phyloP scores from a whole-genome alignment of 495 filamentous ascomycete genomes.

The Neurospora sp. region DNA sequence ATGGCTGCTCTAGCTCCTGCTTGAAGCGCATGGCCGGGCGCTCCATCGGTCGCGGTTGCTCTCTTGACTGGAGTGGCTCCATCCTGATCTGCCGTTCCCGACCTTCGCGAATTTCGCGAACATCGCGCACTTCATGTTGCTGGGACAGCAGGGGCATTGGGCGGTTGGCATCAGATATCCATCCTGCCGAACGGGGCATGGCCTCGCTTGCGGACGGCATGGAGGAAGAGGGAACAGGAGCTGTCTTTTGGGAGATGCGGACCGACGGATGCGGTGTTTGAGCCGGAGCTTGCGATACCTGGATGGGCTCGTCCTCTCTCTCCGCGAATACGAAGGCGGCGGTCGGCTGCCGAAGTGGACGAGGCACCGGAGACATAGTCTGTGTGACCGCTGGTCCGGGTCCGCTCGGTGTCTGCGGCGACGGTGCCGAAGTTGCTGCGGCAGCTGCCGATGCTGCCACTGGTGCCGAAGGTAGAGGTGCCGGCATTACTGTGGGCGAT shows the following conservation, averaged over 20 bases:
- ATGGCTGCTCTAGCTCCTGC: constrained; percentile 32
- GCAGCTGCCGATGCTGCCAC: background rate
- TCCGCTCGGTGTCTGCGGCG: background rate
- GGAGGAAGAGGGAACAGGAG: constrained; percentile 4
- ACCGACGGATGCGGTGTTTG: constrained; percentile 4
- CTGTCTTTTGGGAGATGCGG: constrained; percentile 19
- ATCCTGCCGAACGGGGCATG: constrained; percentile 10
- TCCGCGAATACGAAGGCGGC: constrained; percentile 20
- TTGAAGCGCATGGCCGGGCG: constrained; percentile 28
- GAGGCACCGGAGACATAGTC: constrained; percentile 28
- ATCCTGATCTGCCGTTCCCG: constrained; percentile 19
- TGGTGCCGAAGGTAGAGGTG: constrained; percentile 7
- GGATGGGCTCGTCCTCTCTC: constrained; percentile 15
- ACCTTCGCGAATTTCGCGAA: constrained; percentile 9
- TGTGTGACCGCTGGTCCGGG: constrained; percentile 16
- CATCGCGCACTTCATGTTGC: constrained; percentile 11
- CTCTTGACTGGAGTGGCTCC: constrained; percentile 14
- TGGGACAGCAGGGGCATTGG: constrained; percentile 10
- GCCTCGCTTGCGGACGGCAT: constrained; percentile 18
- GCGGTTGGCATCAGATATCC: constrained; percentile 12
- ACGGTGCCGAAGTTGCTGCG: constrained; percentile 2
- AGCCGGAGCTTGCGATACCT: background rate
- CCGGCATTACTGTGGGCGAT: constrained; percentile 3
- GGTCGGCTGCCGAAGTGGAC: constrained; percentile 28
- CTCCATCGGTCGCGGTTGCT: constrained; percentile 21